These are phyloP conservation scores for Kandelia obovata DNA, from an alignment of 345 rosid genomes.

Conservation along the genomic window DNA sequence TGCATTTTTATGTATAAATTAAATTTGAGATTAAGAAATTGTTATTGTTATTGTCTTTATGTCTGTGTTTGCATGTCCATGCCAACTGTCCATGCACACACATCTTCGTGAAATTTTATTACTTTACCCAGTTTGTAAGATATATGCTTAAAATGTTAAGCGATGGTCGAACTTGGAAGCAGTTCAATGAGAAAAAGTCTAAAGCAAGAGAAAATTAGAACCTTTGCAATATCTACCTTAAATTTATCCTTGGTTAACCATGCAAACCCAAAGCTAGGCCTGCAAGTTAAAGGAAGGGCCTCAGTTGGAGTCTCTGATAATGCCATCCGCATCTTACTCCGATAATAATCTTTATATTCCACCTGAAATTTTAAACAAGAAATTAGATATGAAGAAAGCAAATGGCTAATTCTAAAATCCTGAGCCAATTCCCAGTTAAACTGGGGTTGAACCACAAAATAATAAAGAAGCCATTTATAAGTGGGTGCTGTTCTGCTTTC, in stretches of 20 bases:
- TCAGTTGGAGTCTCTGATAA: conserved; percentile 84
- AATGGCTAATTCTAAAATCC: neutral
- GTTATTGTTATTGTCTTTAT: neutral
- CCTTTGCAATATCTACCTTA: conserved; percentile 44
- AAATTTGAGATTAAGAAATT: neutral
- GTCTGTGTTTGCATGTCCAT: neutral
- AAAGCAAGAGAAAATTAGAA: conserved; percentile 1
- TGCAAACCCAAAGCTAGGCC: conserved; percentile 77
- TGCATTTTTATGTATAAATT: neutral
- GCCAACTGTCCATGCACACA: too few species aligned
- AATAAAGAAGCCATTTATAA: too few species aligned
- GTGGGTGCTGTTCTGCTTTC: too few species aligned
- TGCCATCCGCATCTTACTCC: conserved; percentile 57
- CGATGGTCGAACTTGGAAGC: neutral
- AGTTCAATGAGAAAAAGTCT: neutral
- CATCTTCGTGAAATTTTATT: neutral
- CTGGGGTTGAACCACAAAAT: too few species aligned
- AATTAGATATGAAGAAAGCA: conserved; percentile 1
- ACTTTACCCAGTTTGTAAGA: neutral
- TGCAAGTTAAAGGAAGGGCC: conserved; percentile 82
- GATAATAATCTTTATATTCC: conserved; percentile 64
- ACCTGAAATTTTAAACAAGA: conserved; percentile 42
- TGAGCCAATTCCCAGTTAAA: too few species aligned
- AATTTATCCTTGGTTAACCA: conserved; percentile 73
- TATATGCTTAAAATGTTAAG: neutral